Evolutionary conservation across 2,329 filamentous ascomycete genomes (phyloP).

Genomic region (Colletotrichum sp.): DNA sequence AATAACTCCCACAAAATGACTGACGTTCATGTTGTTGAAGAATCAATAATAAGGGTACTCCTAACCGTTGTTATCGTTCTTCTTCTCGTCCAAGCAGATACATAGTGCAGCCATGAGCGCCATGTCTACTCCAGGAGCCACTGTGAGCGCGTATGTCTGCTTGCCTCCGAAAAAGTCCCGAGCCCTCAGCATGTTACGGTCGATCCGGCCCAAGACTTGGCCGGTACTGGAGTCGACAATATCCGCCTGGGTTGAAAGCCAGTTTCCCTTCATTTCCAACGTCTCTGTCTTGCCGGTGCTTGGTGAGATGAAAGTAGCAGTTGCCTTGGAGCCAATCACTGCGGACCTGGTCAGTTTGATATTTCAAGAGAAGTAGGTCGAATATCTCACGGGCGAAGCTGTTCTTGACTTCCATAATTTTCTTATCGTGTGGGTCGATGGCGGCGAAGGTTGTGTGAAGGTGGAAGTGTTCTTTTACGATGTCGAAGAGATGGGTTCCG

Average conservation of each 20-base stretch:
- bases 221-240: slow-evolving; percentile 60
- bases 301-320: slow-evolving; percentile 60
- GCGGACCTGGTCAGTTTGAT: background rate
- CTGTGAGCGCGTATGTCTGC: slow-evolving; percentile 69
- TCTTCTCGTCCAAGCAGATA: slow-evolving; percentile 71
- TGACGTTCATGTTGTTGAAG: background rate
- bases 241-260: slow-evolving; percentile 60
- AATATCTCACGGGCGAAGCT: background rate
- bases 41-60: background rate
- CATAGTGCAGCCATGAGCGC: slow-evolving; percentile 70
- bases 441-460: slow-evolving; percentile 58
- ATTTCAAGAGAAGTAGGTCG: background rate
- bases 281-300: slow-evolving; percentile 46
- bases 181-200: slow-evolving; percentile 61
- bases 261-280: slow-evolving; percentile 66
- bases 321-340: slow-evolving; percentile 61
- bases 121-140: slow-evolving; percentile 71
- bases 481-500: slow-evolving; percentile 62
- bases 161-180: slow-evolving; percentile 64
- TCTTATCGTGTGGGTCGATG: slow-evolving; percentile 48
- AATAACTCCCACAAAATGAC: background rate
- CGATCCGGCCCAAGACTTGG: slow-evolving; percentile 61
- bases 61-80: slow-evolving; percentile 36
- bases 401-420: slow-evolving; percentile 61
- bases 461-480: slow-evolving; percentile 56